phyloP scores from a whole-genome alignment of 257 asterid genomes.

The Jacaranda mimosifolia region DNA sequence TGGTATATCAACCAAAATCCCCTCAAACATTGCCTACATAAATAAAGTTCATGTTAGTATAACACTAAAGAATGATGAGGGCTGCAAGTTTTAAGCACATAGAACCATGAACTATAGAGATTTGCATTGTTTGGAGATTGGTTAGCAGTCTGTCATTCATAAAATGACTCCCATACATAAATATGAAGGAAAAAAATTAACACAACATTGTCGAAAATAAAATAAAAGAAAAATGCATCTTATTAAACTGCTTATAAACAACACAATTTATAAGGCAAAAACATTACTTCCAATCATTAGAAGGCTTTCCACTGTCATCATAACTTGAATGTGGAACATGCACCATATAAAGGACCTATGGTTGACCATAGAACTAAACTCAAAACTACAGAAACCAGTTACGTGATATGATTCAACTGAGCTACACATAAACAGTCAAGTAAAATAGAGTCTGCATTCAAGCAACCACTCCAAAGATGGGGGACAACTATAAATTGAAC shows the following conservation, averaged over 20 bases:
- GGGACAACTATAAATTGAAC: not conserved
- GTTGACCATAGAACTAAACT: slow-evolving; percentile 8
- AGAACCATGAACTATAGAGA: slow-evolving; percentile 12
- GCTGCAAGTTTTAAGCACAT: not conserved
- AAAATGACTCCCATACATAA: slow-evolving; percentile 18
- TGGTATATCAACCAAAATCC: slow-evolving; percentile 96
- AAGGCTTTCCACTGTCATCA: slow-evolving; percentile 19
- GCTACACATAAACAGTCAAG: slow-evolving; percentile 12
- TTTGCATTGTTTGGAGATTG: not conserved
- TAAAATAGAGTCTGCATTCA: not conserved
- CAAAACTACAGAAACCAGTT: slow-evolving; percentile 27
- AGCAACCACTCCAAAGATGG: slow-evolving; percentile 10
- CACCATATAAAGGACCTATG: not conserved
- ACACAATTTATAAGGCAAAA: slow-evolving; percentile 7
- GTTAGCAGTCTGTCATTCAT: slow-evolving; percentile 10
- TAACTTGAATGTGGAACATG: not conserved
- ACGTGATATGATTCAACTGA: slow-evolving; percentile 15
- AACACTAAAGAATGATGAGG: slow-evolving; percentile 15
- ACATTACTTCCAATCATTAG: not conserved
- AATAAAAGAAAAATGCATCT: slow-evolving; percentile 4
- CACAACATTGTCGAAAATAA: not conserved
- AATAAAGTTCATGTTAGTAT: slow-evolving; percentile 27
- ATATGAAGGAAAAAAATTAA: not conserved
- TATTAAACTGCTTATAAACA: not conserved
- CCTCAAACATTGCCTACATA: slow-evolving; percentile 96